phyloP scores from a whole-genome alignment of 176 grass and related monocot genomes.

The Cenchrus americanus region DNA sequence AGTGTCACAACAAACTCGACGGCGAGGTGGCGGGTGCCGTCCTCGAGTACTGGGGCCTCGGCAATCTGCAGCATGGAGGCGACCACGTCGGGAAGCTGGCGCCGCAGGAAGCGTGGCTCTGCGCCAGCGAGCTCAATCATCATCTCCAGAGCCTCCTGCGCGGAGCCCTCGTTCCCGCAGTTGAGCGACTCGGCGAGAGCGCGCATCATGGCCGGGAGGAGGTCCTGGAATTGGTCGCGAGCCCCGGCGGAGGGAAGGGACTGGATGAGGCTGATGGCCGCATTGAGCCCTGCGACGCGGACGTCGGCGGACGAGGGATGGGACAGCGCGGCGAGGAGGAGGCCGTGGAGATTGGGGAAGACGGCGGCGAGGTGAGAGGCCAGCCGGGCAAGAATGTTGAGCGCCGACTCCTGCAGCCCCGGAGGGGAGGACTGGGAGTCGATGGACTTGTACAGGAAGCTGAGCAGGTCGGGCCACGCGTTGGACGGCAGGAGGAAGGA shows the following conservation, averaged over 20 bases:
- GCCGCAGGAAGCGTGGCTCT: slow-evolving; percentile 81
- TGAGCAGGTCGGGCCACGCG: slow-evolving; percentile 80
- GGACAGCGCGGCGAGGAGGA: slow-evolving; percentile 74
- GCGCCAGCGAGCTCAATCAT: slow-evolving; percentile 86
- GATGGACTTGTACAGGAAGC: slow-evolving; percentile 84
- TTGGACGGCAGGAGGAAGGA: slow-evolving; percentile 64
- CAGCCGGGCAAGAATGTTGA: slow-evolving; percentile 72
- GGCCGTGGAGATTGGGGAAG: slow-evolving; percentile 74
- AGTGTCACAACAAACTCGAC: slow-evolving; percentile 92
- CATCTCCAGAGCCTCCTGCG: slow-evolving; percentile 94
- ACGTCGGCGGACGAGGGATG: slow-evolving; percentile 80
- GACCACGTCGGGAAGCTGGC: slow-evolving; percentile 87
- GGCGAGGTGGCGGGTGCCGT: slow-evolving; percentile 90
- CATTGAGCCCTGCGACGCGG: slow-evolving; percentile 77
- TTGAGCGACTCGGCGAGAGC: slow-evolving; percentile 87
- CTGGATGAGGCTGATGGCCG: slow-evolving; percentile 83
- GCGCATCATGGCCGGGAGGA: slow-evolving; percentile 95
- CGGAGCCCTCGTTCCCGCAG: slow-evolving; percentile 86
- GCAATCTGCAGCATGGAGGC: slow-evolving; percentile 90
- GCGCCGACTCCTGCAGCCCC: slow-evolving; percentile 80
- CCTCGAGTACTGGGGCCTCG: slow-evolving; percentile 77
- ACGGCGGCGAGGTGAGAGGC: slow-evolving; percentile 63
- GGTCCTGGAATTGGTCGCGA: slow-evolving; percentile 78
- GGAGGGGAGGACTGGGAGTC: slow-evolving; percentile 60
- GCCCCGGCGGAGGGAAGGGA: slow-evolving; percentile 65